phyloP scores from a whole-genome alignment of 345 rosid species.

The Aquilaria yunnanensis region DNA sequence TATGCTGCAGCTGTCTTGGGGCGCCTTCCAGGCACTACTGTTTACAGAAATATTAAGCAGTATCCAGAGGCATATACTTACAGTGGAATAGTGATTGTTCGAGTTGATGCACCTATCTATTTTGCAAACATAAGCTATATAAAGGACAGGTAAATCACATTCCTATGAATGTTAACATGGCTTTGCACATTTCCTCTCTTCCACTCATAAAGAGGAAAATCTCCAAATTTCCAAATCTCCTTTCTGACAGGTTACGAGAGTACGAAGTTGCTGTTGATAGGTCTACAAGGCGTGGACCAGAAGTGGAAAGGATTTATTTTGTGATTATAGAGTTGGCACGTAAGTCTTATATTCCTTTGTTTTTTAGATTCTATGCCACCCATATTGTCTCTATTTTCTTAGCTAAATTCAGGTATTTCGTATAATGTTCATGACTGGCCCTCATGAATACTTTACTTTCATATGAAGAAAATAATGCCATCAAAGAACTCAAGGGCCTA shows the following conservation, averaged over 20 bases:
- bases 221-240: constrained; percentile 7
- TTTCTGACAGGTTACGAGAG: constrained; percentile 65
- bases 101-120: constrained; percentile 90
- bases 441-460: no score
- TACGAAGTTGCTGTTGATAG: constrained; percentile 78
- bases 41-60: constrained; percentile 82
- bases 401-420: no score
- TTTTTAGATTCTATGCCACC: not conserved
- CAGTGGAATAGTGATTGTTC: constrained; percentile 87
- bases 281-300: constrained; percentile 70
- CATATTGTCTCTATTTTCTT: not conserved
- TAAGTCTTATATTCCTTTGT: constrained; percentile 31
- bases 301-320: constrained; percentile 75
- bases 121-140: constrained; percentile 94
- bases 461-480: no score
- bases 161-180: no score
- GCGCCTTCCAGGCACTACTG: constrained; percentile 97
- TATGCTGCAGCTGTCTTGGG: constrained; percentile 81
- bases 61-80: constrained; percentile 97
- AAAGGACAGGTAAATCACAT: constrained; percentile 62
- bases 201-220: not conserved
- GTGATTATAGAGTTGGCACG: constrained; percentile 95
- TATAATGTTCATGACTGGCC: no score
- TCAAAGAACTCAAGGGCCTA: no score
- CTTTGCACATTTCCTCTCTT: no score